Conservation (phyloP, 305 asterid genomes). For the Fraxinus greggii region DNA sequence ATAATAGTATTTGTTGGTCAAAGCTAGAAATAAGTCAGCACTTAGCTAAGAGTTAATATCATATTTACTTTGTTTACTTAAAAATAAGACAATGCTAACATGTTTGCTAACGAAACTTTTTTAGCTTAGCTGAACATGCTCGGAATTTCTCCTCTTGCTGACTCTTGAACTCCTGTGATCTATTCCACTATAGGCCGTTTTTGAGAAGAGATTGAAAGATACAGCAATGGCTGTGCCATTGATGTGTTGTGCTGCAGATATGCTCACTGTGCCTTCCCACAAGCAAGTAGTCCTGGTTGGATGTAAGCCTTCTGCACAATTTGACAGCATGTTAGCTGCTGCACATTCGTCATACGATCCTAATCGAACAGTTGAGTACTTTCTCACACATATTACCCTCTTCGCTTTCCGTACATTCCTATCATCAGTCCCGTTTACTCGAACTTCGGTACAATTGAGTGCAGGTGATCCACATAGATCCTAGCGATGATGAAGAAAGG, state of each 20-base stretch:
- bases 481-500: conserved; percentile 54
- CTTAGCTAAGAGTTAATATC: too few species aligned
- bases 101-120: too few species aligned
- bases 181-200: conserved; percentile 56
- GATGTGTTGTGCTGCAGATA: conserved; percentile 87
- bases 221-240: conserved; percentile 70
- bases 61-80: too few species aligned
- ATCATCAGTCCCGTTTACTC: background rate
- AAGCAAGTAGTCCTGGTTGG: conserved; percentile 77
- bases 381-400: background rate
- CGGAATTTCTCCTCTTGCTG: background rate
- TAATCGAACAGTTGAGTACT: conserved; percentile 55
- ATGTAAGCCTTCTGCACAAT: conserved; percentile 31
- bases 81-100: too few species aligned
- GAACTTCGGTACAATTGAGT: background rate
- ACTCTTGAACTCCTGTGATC: background rate
- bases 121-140: too few species aligned
- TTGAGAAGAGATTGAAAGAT: conserved; percentile 76
- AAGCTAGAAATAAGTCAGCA: too few species aligned
- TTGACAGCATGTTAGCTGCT: conserved; percentile 60
- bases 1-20: too few species aligned
- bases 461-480: conserved; percentile 86
- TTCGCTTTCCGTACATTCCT: background rate
- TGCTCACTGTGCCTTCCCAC: conserved; percentile 55
- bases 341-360: conserved; percentile 71